Base-by-base conservation (phyloP, 2,329 filamentous ascomycete species). In the Leptosphaerulina australis region DNA sequence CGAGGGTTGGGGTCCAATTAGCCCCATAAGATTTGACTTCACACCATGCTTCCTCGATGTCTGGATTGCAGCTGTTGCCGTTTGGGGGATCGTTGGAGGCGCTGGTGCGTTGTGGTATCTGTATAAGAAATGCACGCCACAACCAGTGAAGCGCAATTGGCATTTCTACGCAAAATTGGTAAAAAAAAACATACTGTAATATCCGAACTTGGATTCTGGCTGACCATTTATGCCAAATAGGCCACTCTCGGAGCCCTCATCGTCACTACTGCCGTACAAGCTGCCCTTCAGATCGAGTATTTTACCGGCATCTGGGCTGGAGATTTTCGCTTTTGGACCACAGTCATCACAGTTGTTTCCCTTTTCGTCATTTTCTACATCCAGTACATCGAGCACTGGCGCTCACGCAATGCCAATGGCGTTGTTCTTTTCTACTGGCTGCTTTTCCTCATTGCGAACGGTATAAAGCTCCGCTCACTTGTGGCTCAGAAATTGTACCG, bases 1-100 rank as follows among this genome's bases (percentile, higher is more conserved):
- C 45, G 93, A 97, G 75, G 95, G 94, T 66, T 99, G 94, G 94
- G 95, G 95, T 1, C 94, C 94, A 17, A 71, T 99, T 70, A 97
- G 91, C 74, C 86, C 87, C 26, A 81, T 86, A 60, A 83, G 93
- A 72, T 97, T 91, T 74, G 94, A 99, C 76, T 91, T 99, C 67
- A 97, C 94, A 12, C 93, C 94, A 30, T 99, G 94, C 78, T 99
- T 99, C 70, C 86, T 97, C 65, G 95, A 99, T 71, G 84, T 96
- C 17, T 92, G 90, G 84, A 84, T 97, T 51, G 84, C 88, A 25
- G 76, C 81, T 1, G 89, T 96, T 21, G 90, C 90, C 7, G 81
- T 80, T 11, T 95, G 88, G 76, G 92, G 93, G 12, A 79, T 97
- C 18, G 46, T 97, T 18, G 81, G 87, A 56, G 94, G 94, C 50